Evolutionary conservation across 2,329 filamentous ascomycete genomes (phyloP), one percentile per base, ranked within the genome.

Genomic region (Pseudogymnoascus sp.): DNA sequence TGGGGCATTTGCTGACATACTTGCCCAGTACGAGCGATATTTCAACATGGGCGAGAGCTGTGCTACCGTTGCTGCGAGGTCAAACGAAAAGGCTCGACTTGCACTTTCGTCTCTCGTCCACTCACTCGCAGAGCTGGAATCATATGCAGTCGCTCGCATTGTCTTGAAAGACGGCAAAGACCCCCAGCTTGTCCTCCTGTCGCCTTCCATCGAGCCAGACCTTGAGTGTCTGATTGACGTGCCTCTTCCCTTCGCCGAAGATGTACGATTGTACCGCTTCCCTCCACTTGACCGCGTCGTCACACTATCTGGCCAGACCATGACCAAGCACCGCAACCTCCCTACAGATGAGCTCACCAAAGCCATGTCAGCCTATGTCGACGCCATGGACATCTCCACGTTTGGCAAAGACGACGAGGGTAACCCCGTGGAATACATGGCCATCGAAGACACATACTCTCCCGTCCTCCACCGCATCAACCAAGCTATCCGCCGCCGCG

Each of bases 161-260:
- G 93, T 97, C 0, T 76, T 83, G 5, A 97, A 97, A 71, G 90
- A 95, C 64, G 85, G 86, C 67, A 92, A 90, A 67, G 83, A 90
- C 2, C 93, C 94, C 0, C 72, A 85, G 30, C 78, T 97, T 14
- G 76, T 96, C 0, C 79, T 97, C 12, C 81, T 99, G 45, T 87
- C 89, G 4, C 94, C 94, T 2, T 83, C 85, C 19, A 86, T 96
- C 64, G 90, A 95, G 65, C 79, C 82, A 2, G 87, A 90, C 25
- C 85, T 90, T 66, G 92, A 97, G 73, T 93, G 90, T 68, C 80
- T 99, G 1, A 86, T 96, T 66, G 94, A 99, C 71, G 83, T 95
- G 1, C 91, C 94, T 36, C 79, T 97, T 5, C 94, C 94, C 0
- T 99, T 97, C 70, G 88, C 91, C 2, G 94, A 99, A 77, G 94